A percentile compares a stretch with the other conserved stretches of the same genome.
Evolutionary conservation across 78 protist species (phyloP).

Genomic region (Cyanophora paradoxa): DNA sequence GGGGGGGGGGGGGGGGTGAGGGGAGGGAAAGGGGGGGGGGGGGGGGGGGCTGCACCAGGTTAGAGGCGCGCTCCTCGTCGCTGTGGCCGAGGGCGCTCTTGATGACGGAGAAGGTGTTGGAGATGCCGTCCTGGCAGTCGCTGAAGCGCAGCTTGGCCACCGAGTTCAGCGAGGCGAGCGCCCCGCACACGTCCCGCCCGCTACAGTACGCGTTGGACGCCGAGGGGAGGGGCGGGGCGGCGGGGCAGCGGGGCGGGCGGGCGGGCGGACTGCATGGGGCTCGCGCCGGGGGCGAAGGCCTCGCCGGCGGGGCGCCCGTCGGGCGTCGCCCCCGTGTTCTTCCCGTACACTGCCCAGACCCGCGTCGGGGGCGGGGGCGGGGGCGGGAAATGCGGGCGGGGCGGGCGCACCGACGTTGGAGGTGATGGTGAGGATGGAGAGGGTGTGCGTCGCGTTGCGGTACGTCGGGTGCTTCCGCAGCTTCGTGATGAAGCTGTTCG

Average conservation of each 20-base stretch:
- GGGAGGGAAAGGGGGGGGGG: too few species aligned
- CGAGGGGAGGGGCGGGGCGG: too few species aligned
- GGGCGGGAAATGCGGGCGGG: too few species aligned
- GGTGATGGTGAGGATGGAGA: constrained; percentile 31
- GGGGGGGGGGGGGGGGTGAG: too few species aligned
- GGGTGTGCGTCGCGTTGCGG: constrained; percentile 19
- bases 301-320: constrained; percentile 8
- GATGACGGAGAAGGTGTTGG: constrained; percentile 15
- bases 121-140: constrained; percentile 21
- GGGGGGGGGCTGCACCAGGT: constrained; percentile 5
- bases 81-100: constrained; percentile 9
- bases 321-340: constrained; percentile 21
- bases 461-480: constrained; percentile 22
- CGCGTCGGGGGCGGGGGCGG: not conserved
- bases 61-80: not conserved
- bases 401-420: too few species aligned
- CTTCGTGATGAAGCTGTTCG: not conserved
- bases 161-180: constrained; percentile 24
- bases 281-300: constrained; percentile 16
- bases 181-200: constrained; percentile 20
- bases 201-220: too few species aligned
- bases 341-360: constrained; percentile 5
- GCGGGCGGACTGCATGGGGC: too few species aligned
- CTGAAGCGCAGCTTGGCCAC: constrained; percentile 31
- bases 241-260: too few species aligned